A percentile compares a stretch with the other conserved stretches of the same genome.
Evolutionary conservation across 177 flowering plant genomes (phyloP).

Genomic region (Telopea speciosissima): DNA sequence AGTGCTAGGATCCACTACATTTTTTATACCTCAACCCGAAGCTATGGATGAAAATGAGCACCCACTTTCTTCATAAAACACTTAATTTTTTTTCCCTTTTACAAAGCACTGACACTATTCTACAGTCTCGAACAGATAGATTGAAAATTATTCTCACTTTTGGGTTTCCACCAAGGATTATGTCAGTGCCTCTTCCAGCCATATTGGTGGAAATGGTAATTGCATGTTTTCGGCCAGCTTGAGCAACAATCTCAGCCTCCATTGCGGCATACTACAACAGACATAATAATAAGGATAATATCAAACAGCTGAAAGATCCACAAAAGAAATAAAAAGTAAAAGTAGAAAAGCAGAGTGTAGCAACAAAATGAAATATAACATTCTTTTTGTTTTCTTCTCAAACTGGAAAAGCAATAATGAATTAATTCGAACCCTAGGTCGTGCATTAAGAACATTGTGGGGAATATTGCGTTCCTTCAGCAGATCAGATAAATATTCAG

Average conservation of each 20-base stretch:
- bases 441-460: constrained; percentile 94
- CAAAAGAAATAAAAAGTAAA: not conserved
- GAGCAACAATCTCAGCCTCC: constrained; percentile 93
- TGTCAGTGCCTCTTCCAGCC: constrained; percentile 99
- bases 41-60: not conserved
- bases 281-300: not conserved
- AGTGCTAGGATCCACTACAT: not conserved
- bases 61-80: too few species aligned
- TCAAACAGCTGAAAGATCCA: too few species aligned
- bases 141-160: constrained; percentile 37
- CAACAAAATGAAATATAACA: not conserved
- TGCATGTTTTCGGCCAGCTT: constrained; percentile 90
- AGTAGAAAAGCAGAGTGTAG: not conserved
- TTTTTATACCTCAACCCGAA: not conserved
- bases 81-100: too few species aligned
- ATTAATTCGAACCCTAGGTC: constrained; percentile 65
- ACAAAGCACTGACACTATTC: not conserved
- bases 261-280: constrained; percentile 78
- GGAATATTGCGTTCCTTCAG: constrained; percentile 63
- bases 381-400: too few species aligned
- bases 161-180: constrained; percentile 97
- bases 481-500: constrained; percentile 75
- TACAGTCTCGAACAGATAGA: not conserved
- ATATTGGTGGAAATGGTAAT: constrained; percentile 96
- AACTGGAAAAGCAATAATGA: not conserved